phyloP scores from a whole-genome alignment of 2,329 filamentous ascomycete genomes.

The Alternaria triticimaculans region DNA sequence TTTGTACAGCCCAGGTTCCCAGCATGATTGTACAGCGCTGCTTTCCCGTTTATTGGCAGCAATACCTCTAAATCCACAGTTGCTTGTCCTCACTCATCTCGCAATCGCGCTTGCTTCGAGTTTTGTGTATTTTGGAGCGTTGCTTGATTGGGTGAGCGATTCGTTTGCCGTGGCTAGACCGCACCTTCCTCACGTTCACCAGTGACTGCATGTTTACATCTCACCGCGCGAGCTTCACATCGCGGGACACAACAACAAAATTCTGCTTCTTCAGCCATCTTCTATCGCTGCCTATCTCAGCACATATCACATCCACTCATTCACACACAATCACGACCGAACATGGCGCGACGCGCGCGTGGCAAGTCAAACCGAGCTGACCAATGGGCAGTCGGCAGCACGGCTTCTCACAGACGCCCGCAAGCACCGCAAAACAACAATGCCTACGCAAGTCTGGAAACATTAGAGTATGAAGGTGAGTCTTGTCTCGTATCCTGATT shows the following conservation, averaged over 20 bases:
- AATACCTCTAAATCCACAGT: not conserved
- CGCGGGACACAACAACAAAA: not conserved
- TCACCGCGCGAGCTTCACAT: not conserved
- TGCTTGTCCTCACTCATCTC: not conserved
- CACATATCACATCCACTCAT: not conserved
- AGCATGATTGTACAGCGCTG: too few relatives aligned
- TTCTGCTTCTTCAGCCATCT: not conserved
- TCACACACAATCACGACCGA: not conserved
- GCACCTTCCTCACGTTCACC: constrained; percentile 6
- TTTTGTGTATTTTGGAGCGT: not conserved
- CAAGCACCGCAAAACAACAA: constrained; percentile 9
- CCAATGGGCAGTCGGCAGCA: constrained; percentile 4
- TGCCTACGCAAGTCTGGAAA: constrained; percentile 12
- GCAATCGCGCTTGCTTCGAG: not conserved
- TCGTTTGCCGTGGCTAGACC: constrained; percentile 7
- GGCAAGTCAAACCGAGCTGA: constrained; percentile 3
- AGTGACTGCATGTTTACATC: not conserved
- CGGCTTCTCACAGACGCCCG: not conserved
- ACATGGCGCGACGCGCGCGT: constrained; percentile 15
- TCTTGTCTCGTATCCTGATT: not conserved
- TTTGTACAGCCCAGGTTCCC: not conserved
- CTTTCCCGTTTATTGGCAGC: not conserved
- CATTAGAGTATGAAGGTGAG: constrained; percentile 12
- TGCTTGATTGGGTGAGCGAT: not conserved
- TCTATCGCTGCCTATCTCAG: not conserved